Evolutionary conservation across 2,329 filamentous ascomycete species (phyloP).

Genomic region (Fusarium setosum): DNA sequence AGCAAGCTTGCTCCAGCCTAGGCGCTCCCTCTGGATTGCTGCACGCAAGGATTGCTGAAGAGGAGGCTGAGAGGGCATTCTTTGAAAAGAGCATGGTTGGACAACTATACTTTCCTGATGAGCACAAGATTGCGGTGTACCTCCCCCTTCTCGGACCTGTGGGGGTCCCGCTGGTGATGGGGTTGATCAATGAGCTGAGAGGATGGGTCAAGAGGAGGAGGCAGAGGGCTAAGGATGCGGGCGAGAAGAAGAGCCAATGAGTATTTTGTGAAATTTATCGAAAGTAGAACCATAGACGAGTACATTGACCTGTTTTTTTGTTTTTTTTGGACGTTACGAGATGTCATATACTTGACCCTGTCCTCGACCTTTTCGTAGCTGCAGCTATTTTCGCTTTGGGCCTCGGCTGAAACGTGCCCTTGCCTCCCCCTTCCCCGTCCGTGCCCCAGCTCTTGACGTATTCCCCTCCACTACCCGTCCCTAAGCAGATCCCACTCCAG

Average conservation of each 20-base stretch:
- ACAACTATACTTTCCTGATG: slow-evolving; percentile 97
- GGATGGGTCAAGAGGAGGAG: slow-evolving; percentile 63
- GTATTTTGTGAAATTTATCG: neutral
- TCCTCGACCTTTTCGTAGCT: slow-evolving; percentile 2
- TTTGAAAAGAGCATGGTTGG: slow-evolving; percentile 99
- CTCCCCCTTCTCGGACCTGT: slow-evolving; percentile 90
- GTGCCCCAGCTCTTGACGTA: slow-evolving; percentile 32
- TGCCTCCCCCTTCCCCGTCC: slow-evolving; percentile 21
- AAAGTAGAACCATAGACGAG: slow-evolving; percentile 30
- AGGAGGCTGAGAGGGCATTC: slow-evolving; percentile 91
- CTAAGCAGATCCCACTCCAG: slow-evolving; percentile 1
- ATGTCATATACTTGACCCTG: neutral
- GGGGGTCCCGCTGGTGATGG: slow-evolving; percentile 88
- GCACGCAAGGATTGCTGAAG: slow-evolving; percentile 86
- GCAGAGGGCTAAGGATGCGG: slow-evolving; percentile 54
- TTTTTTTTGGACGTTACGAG: no score
- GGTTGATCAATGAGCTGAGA: slow-evolving; percentile 83
- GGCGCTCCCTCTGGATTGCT: slow-evolving; percentile 75
- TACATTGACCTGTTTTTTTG: no score
- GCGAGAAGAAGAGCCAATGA: slow-evolving; percentile 52
- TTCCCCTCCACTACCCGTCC: slow-evolving; percentile 2
- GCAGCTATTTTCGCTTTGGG: slow-evolving; percentile 9
- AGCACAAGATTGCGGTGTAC: slow-evolving; percentile 98
- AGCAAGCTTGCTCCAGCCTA: slow-evolving; percentile 79
- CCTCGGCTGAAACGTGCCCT: slow-evolving; percentile 16